Evolutionary conservation across 805 yeast species (phyloP).

Genomic region (Komagataella populi): DNA sequence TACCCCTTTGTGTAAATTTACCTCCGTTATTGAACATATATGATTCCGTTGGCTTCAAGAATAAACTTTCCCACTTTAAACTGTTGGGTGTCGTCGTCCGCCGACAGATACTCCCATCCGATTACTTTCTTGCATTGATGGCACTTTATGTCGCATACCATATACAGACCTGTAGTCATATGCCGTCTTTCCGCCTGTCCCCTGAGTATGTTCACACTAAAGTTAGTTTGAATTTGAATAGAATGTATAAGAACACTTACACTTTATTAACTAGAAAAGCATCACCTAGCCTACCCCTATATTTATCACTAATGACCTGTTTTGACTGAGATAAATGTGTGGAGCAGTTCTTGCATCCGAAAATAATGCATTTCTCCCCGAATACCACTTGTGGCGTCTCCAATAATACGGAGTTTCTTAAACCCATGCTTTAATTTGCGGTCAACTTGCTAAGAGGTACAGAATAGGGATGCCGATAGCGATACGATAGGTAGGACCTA

Average conservation of each 20-base stretch:
- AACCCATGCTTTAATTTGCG: neutral
- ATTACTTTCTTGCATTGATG: constrained; percentile 36
- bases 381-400: constrained; percentile 1
- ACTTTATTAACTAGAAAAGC: constrained; percentile 41
- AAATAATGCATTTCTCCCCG: constrained; percentile 11
- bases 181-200: constrained; percentile 11
- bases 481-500: neutral
- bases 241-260: constrained; percentile 8
- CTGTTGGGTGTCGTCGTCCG: constrained; percentile 29
- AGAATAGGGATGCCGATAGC: neutral
- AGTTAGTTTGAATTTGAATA: neutral
- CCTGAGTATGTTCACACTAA: constrained; percentile 10
- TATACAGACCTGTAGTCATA: constrained; percentile 50
- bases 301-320: constrained; percentile 20
- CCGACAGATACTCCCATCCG: constrained; percentile 53
- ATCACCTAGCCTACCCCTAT: constrained; percentile 42
- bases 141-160: constrained; percentile 43
- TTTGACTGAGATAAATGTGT: constrained; percentile 16
- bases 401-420: neutral
- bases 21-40: neutral
- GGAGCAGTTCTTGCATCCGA: constrained; percentile 15
- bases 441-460: neutral
- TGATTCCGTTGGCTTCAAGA: constrained; percentile 22
- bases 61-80: constrained; percentile 53
- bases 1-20: constrained; percentile 7